Base-by-base conservation (phyloP, 768 basidiomycete genomes). In the Clavulina sp. region DNA sequence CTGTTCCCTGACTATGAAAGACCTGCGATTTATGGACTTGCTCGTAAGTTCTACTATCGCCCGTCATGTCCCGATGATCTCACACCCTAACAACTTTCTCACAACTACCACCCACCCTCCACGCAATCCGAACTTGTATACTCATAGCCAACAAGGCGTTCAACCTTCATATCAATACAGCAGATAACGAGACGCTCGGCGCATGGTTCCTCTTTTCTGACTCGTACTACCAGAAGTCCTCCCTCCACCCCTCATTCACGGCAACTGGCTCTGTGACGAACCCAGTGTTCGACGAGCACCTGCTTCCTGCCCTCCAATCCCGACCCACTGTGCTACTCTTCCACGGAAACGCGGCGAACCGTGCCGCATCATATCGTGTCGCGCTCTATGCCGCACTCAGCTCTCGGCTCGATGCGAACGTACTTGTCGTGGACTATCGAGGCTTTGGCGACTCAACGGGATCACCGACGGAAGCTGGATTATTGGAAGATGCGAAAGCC, bases 401-500 rank as follows among this genome's bases (percentile, higher is more conserved):
- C 0, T 73, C 78, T 2, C 73, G 80, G 1, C 66, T 86, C 3
- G 46, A 48, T 54, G 74, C 74, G 19, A 92, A 92, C 62, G 80
- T 95, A 13, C 67, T 96, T 24, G 78, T 77, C 1, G 77, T 87
- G 32, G 93, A 97, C 65, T 97, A 96, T 62, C 77, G 92, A 47
- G 92, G 92, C 1, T 97, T 83, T 59, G 93, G 70, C 1, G 91
- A 96, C 60, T 92, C 87, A 51, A 73, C 75, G 1, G 87, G 88
- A 0, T 63, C 64, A 0, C 93, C 93, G 0, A 79, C 74, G 24
- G 82, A 92, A 63, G 63, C 62, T 7, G 93, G 92, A 0, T 68
- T 96, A 0, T 68, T 33, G 9, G 28, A 41, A 16, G 85, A 97
- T 60, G 87, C 84, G 1, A 69, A 75, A 34, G 73, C 85, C 0